Base-by-base conservation (phyloP, 1,139 yeast species). In the Yamadazyma pseudoaaseri region DNA sequence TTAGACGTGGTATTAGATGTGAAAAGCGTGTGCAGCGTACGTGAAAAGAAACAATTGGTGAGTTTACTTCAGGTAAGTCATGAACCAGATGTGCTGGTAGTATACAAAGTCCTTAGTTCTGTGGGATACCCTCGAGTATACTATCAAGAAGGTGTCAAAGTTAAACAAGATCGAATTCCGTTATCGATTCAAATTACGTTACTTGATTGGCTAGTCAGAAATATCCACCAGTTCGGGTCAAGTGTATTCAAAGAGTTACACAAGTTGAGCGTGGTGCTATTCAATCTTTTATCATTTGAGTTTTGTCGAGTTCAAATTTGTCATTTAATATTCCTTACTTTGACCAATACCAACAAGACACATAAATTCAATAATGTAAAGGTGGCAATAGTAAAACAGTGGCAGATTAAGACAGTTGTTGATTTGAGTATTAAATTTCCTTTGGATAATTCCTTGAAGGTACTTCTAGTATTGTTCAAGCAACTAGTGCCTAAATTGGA, bases 371-470 rank as follows among this genome's bases (percentile, higher is more conserved):
- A 22, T 32, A 36, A 25, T 22, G 20, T 38, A 31, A 29, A 18
- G 14, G 16, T 21, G 28, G 32, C 29, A 24, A 32, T 42, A 7
- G 43, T 61, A 22, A 59, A 58, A 37, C 44, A 49, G 3, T 67
- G 73, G 73, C 70, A 65, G 31, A 54, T 63, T 5, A 55, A 59
- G 34, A 42, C 54, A 22, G 61, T 61, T 13, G 56, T 57, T 2
- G 70, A 62, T 29, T 45, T 68, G 25, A 50, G 48, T 26, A 33
- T 41, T 4, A 54, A 60, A 33, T 67, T 64, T 37, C 73, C 74
- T 2, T 41, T 51, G 20, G 73, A 68, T 37, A 54, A 52, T 4
- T 47, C 57, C 12, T 49, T 68, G 27, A 50, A 46, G 27, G 44
- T 49, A 11, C 41, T 64, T 16, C 34, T 64, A 14, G 45, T 52